Evolutionary conservation across 1,284 basidiomycete genomes (phyloP).

Genomic region (Earliella scabrosa): DNA sequence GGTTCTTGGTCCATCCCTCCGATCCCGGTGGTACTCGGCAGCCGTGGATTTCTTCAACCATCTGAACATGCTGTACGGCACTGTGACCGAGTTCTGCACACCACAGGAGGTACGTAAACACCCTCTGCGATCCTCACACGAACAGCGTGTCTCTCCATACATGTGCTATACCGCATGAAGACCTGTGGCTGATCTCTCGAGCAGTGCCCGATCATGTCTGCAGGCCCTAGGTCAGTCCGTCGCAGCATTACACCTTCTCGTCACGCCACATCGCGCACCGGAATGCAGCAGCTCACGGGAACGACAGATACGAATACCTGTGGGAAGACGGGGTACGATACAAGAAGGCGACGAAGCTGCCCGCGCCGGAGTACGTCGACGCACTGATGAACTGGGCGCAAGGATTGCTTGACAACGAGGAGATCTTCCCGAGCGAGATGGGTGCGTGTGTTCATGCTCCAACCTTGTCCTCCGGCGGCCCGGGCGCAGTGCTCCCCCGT

Average conservation of each 20-base stretch:
- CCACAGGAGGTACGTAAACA: slow-evolving; percentile 75
- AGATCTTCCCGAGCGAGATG: slow-evolving; percentile 93
- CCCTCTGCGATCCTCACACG: background rate
- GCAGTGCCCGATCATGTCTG: slow-evolving; percentile 98
- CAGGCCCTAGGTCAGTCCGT: slow-evolving; percentile 83
- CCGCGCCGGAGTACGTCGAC: slow-evolving; percentile 97
- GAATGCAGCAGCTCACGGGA: background rate
- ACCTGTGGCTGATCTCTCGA: background rate
- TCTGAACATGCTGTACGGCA: slow-evolving; percentile 95
- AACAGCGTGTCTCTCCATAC: background rate
- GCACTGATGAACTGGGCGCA: slow-evolving; percentile 99
- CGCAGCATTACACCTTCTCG: background rate
- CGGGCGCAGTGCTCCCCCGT: too few species aligned
- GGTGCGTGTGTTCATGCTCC: slow-evolving; percentile 55
- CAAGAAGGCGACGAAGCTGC: slow-evolving; percentile 92
- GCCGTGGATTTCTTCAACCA: slow-evolving; percentile 97
- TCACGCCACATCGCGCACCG: background rate
- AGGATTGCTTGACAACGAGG: slow-evolving; percentile 90
- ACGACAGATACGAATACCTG: slow-evolving; percentile 89
- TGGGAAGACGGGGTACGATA: slow-evolving; percentile 97
- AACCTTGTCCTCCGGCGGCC: too few species aligned
- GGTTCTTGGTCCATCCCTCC: background rate
- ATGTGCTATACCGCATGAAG: background rate
- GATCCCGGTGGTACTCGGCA: slow-evolving; percentile 36
- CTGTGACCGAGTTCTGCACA: slow-evolving; percentile 97